Evolutionary conservation across 192 early-diverging fungal genomes (phyloP).

Genomic region (Physocladia obscura): DNA sequence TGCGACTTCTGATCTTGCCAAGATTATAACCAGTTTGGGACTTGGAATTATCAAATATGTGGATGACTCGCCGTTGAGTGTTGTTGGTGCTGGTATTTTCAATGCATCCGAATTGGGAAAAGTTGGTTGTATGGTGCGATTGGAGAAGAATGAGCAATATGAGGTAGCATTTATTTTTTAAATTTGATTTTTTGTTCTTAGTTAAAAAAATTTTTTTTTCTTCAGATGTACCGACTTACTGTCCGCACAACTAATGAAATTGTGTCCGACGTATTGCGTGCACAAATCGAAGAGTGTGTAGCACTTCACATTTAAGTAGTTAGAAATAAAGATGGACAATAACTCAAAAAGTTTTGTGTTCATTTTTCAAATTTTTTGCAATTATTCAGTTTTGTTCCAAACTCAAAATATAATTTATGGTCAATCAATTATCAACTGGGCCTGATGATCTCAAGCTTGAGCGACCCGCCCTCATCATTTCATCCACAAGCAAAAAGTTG

Average conservation of each 20-base stretch:
- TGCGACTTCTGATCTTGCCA: slow-evolving; percentile 52
- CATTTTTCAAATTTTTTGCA: too few species aligned
- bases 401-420: too few species aligned
- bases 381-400: too few species aligned
- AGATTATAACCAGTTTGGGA: slow-evolving; percentile 64
- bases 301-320: slow-evolving; percentile 9
- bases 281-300: slow-evolving; percentile 29
- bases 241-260: slow-evolving; percentile 82
- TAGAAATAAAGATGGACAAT: slow-evolving; percentile 1
- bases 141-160: slow-evolving; percentile 83
- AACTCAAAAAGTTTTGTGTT: too few species aligned
- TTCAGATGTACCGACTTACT: slow-evolving; percentile 83
- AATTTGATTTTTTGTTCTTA: neutral
- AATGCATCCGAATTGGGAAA: slow-evolving; percentile 72
- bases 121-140: slow-evolving; percentile 84
- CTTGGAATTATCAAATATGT: slow-evolving; percentile 77
- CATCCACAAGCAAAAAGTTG: slow-evolving; percentile 96
- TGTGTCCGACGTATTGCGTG: slow-evolving; percentile 49
- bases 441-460: slow-evolving; percentile 39
- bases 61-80: slow-evolving; percentile 86
- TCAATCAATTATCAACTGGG: too few species aligned
- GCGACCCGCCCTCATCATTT: slow-evolving; percentile 82
- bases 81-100: slow-evolving; percentile 88
- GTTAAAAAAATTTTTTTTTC: neutral
- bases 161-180: slow-evolving; percentile 50